phyloP scores from a whole-genome alignment of 441 rosid species.

The Kokia cookei region DNA sequence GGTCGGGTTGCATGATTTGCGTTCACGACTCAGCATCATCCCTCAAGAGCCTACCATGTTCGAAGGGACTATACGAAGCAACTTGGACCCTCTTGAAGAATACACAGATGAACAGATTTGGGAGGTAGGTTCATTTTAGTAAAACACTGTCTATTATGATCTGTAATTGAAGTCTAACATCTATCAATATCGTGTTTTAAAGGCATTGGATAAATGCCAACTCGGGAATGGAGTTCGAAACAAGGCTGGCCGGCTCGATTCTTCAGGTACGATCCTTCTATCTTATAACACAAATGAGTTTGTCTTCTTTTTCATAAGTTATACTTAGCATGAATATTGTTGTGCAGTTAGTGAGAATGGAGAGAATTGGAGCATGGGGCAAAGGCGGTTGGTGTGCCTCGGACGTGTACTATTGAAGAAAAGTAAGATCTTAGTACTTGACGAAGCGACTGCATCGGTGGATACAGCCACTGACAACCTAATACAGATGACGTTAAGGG shows the following conservation, averaged over 20 bases:
- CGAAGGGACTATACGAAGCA: slow-evolving; percentile 81
- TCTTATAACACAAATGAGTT: neutral
- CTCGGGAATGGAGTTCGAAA: slow-evolving; percentile 82
- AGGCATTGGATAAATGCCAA: slow-evolving; percentile 90
- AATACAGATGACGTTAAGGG: slow-evolving; percentile 68
- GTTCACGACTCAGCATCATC: slow-evolving; percentile 74
- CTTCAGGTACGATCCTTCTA: slow-evolving; percentile 34
- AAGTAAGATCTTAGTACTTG: slow-evolving; percentile 79
- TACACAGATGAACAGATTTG: slow-evolving; percentile 77
- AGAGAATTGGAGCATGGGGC: slow-evolving; percentile 97
- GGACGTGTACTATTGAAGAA: slow-evolving; percentile 77
- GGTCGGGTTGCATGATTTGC: slow-evolving; percentile 83
- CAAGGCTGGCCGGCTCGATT: slow-evolving; percentile 69
- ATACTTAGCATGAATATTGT: neutral
- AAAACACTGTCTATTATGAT: neutral
- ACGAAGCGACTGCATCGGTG: slow-evolving; percentile 96
- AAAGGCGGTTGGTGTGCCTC: slow-evolving; percentile 87
- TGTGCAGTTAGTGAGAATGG: slow-evolving; percentile 76
- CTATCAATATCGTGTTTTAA: neutral
- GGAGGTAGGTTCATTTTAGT: slow-evolving; percentile 52
- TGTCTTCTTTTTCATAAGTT: no score
- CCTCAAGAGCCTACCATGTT: slow-evolving; percentile 97
- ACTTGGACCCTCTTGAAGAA: slow-evolving; percentile 86
- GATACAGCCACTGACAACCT: slow-evolving; percentile 85
- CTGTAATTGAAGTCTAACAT: neutral